phyloP scores from a whole-genome alignment of 2,329 filamentous ascomycete species.

The Escovopsis sp. region DNA sequence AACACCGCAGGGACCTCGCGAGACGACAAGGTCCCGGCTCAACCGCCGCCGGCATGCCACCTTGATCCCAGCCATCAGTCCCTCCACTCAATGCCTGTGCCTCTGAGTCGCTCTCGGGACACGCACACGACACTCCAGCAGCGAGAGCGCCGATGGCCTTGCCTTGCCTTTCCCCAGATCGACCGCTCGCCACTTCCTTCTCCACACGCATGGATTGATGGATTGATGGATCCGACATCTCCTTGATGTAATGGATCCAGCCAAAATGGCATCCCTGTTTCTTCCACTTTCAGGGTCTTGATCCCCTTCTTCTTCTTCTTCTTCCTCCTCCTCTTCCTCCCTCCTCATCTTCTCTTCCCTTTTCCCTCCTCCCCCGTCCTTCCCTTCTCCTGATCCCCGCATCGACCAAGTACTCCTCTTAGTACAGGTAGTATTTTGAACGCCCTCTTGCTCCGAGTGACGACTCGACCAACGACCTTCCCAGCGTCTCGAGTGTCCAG shows the following conservation, averaged over 20 bases:
- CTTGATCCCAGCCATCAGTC: background rate
- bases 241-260: too few relatives aligned
- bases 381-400: background rate
- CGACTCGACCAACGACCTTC: too few relatives aligned
- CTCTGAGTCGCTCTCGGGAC: too few relatives aligned
- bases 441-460: too few relatives aligned
- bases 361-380: constrained; percentile 2
- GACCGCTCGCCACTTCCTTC: constrained; percentile 3
- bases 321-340: background rate
- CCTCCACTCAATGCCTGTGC: background rate
- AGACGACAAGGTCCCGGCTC: too few relatives aligned
- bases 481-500: too few relatives aligned
- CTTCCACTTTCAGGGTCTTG: too few relatives aligned
- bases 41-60: background rate
- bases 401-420: too few relatives aligned
- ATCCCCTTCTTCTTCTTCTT: constrained; percentile 4
- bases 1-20: constrained; percentile 2
- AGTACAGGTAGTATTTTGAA: too few relatives aligned
- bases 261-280: too few relatives aligned
- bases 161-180: background rate
- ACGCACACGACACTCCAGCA: too few relatives aligned
- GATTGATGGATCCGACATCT: too few relatives aligned
- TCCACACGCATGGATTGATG: constrained; percentile 3
- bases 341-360: background rate
- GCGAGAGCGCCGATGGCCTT: background rate